These are phyloP conservation scores for Cucumis sativus DNA, from an alignment of 306 rosid genomes.

Conservation along the genomic window DNA sequence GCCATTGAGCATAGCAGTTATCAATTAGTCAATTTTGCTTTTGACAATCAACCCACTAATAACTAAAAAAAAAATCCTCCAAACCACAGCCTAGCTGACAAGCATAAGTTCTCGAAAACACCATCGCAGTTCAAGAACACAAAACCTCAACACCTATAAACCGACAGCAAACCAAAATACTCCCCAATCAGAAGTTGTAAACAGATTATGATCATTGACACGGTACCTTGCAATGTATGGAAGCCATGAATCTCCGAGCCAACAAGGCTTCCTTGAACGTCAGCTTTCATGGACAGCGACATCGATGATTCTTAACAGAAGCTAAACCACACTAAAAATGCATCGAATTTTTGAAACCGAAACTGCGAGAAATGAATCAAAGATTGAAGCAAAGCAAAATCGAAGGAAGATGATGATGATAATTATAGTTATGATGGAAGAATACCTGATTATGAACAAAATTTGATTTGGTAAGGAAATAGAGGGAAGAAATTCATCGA, in stretches of 20 bases:
- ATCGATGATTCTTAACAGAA: constrained; percentile 9
- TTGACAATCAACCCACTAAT: not conserved
- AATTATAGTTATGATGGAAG: not conserved
- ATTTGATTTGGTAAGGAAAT: not conserved
- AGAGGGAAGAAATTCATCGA: not conserved
- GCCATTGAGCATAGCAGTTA: not conserved
- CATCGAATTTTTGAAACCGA: not conserved
- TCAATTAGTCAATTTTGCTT: not conserved
- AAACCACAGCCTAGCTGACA: not conserved
- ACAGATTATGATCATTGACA: not conserved
- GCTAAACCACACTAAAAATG: constrained; percentile 7
- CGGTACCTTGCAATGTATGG: constrained; percentile 70
- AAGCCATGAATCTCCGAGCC: constrained; percentile 93
- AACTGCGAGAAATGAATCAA: not conserved
- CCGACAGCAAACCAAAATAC: not conserved
- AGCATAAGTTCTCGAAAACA: not conserved
- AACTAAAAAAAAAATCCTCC: not conserved
- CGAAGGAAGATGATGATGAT: not conserved
- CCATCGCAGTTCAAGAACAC: not conserved
- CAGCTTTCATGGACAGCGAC: constrained; percentile 29
- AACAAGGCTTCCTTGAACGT: constrained; percentile 29
- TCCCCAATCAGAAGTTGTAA: not conserved
- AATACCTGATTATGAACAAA: not conserved
- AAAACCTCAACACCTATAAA: not conserved
- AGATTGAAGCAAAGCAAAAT: not conserved